Percentiles rank a stretch among this genome's conserved stretches.
Evolutionary conservation across 306 rosid species (phyloP).

Genomic region (Prunus mongolica): DNA sequence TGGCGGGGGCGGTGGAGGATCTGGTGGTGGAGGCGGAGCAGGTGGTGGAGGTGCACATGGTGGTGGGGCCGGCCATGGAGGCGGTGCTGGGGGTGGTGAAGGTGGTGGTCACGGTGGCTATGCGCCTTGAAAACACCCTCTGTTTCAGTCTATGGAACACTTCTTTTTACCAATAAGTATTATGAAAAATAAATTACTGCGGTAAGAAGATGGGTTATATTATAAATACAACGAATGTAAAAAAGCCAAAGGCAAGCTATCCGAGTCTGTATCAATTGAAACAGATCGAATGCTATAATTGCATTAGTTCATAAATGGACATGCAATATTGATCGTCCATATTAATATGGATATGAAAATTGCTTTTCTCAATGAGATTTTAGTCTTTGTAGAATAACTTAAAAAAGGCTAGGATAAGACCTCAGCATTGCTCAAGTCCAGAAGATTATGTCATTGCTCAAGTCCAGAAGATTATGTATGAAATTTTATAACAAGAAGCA

Average conservation of each 20-base stretch:
- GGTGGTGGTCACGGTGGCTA: constrained; percentile 67
- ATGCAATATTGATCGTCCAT: no score
- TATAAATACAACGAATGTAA: background rate
- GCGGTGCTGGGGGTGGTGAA: constrained; percentile 36
- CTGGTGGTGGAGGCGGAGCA: background rate
- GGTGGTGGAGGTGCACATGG: constrained; percentile 22
- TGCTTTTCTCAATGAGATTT: no score
- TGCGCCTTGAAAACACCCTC: constrained; percentile 32
- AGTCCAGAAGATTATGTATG: background rate
- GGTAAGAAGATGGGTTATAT: background rate
- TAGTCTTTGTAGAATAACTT: no score
- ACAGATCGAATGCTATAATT: background rate
- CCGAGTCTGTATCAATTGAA: background rate
- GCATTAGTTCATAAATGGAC: background rate
- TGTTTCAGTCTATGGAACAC: background rate
- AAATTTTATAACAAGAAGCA: background rate
- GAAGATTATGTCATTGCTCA: background rate
- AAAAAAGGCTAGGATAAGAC: no score
- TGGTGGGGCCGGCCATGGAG: constrained; percentile 26
- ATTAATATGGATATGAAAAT: no score
- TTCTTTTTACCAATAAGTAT: background rate
- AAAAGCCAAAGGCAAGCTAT: background rate
- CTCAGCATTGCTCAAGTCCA: no score
- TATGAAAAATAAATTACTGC: background rate
- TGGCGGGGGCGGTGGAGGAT: constrained; percentile 6